phyloP scores from a whole-genome alignment of 2,329 filamentous ascomycete species.

The Tympanopsis confertula region DNA sequence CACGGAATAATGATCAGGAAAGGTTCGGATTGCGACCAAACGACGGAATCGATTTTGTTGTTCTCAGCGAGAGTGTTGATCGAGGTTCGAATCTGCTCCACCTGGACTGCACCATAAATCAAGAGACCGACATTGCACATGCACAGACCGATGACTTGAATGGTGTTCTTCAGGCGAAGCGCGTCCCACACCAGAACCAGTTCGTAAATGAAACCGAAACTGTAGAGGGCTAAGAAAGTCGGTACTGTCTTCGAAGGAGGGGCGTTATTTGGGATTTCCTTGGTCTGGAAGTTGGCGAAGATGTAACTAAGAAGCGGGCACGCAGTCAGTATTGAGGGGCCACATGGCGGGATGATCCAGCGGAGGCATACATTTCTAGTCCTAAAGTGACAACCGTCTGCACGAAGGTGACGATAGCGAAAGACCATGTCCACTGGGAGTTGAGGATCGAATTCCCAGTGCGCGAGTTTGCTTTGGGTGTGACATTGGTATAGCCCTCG shows the following conservation, averaged over 20 bases:
- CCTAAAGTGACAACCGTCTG: background rate
- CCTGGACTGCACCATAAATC: slow-evolving; percentile 85
- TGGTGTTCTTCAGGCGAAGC: slow-evolving; percentile 88
- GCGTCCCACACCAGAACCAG: slow-evolving; percentile 86
- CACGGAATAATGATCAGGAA: slow-evolving; percentile 77
- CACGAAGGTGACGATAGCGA: background rate
- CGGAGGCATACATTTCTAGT: background rate
- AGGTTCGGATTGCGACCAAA: slow-evolving; percentile 42
- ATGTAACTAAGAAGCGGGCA: slow-evolving; percentile 71
- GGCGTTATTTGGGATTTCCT: slow-evolving; percentile 18
- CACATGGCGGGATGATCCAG: no score
- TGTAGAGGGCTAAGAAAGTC: slow-evolving; percentile 90
- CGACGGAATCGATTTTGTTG: background rate
- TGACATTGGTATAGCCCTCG: background rate
- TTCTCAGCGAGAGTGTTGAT: background rate
- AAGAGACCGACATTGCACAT: slow-evolving; percentile 84
- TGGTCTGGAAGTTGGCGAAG: slow-evolving; percentile 73
- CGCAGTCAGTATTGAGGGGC: no score
- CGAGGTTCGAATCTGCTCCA: slow-evolving; percentile 76
- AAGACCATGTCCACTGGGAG: background rate
- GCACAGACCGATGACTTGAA: slow-evolving; percentile 92
- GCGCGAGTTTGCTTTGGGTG: background rate
- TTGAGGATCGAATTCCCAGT: background rate
- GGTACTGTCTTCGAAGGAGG: slow-evolving; percentile 59
- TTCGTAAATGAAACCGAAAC: slow-evolving; percentile 92